Base-by-base conservation (phyloP, 164 flowering plant genomes). In the Annona squamosa region DNA sequence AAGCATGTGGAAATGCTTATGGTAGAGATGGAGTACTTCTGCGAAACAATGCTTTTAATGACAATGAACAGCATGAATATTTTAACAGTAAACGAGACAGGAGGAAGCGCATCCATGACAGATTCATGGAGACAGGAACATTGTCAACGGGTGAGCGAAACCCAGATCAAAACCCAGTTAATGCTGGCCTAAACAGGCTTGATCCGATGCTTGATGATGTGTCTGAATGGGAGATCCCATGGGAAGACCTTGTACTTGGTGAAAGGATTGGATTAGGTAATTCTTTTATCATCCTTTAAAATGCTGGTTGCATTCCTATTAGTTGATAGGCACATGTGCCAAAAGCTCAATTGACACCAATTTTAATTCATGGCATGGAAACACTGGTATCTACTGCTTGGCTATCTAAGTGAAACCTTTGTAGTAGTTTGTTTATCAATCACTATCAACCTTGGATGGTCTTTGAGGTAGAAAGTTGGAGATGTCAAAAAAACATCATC, bases 241-340 rank as follows among this genome's bases (percentile, higher is more conserved):
- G 98, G 99, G 97, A 96, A 79, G 92, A 96, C 78, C 87, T 96
- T 82, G 90, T 82, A 46, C 74, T 93, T 81, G 97, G 97, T 77
- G 99, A 96, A 84, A 87, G 99, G 77, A 96, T 96, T 81, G 99
- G 99, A 70, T 77, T 96, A 85, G 99, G 99, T 96, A 91, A 78
- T 67, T 10, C 67, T 45, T 62, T 71, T 45, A 62, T 17, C 67
- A 65, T 17, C 13, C 52, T 56, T 46, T 76, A 42, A 42, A 63
- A 63, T 63, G 65, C 17, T 70, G 26, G 59, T 9, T 5, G 1
- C 59, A 52, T 52, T 52, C 13, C 13, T 16, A 52, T 52, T 52
- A 2, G 59, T 52, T 26, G 37, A 26, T 26, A 26, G 37, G 37
- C 37, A 26, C 37, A 26, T 26, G 37, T 26, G 37, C 37, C 37